Evolutionary conservation across 2,329 filamentous ascomycete genomes (phyloP), one percentile per base, ranked within the genome.

Genomic region (Bipolaris bicolor): DNA sequence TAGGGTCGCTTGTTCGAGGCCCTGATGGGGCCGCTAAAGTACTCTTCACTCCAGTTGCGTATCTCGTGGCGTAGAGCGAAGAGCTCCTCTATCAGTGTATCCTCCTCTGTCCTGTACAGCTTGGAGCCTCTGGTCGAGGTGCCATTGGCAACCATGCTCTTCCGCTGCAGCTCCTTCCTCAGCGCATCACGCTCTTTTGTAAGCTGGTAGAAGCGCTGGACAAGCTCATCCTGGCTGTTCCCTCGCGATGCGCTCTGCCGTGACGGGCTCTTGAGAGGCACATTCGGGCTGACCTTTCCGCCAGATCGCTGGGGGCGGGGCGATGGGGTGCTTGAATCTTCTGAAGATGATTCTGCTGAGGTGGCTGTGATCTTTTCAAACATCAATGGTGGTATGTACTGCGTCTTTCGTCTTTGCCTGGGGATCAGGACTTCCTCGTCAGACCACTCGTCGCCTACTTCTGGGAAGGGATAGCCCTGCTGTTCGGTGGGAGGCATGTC

Each of bases 191-290:
- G 65, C 58, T 76, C 74, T 53, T 69, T 61, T n/a, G 74, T 74
- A n/a, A 76, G 70, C 39, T 74, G 69, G 53, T 76, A 76, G 62
- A 75, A 75, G 24, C 73, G 72, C 58, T 72, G 66, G 15, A 76
- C 68, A 15, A 76, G 61, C 47, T 76, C 73, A n/a, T 76, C 74
- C 44, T 75, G 73, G 40, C 68, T 75, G 49, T 68, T 73, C 16
- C 71, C 70, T 16, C 63, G 54, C 37, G 65, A 60, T 15, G 74
- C 57, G 36, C 72, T 71, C 39, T 71, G 73, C 24, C 73, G 62
- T 41, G 74, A 76, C 2, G 72, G 68, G 49, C 71, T 75, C 53
- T 75, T 76, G n/a, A 72, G 73, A 13, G 73, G 74, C 41, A 75
- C 59, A 24, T 70, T 55, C 1, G 72, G 72, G 13, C 68, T 68